Evolutionary conservation across 2,329 filamentous ascomycete species (phyloP), one percentile per base, ranked within the genome.

Genomic region (Pseudogymnoascus sp.): DNA sequence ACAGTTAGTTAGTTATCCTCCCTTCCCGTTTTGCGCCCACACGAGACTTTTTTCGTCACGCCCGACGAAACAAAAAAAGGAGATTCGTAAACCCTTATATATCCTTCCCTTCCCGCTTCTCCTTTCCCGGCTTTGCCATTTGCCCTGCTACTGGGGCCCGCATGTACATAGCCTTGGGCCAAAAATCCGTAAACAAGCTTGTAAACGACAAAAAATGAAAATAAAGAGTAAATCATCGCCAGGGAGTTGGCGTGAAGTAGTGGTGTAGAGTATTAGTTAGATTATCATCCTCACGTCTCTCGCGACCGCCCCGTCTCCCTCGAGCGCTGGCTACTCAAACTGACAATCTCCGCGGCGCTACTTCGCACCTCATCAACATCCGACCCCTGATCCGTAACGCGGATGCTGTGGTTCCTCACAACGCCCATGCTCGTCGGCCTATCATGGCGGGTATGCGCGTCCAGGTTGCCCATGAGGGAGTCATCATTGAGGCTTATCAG

Each of bases 381-480:
- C 3, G 18, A 21, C 15, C 18, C 35, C 10, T 25, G 55, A 37
- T 59, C 55, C 15, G 55, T 59, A 6, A 59, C 31, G 12, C 31
- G 82, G 63, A 85, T 80, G 62, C 75, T 82, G 61, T 84, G 82
- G 35, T 85, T 82, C 62, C 80, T 76, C 21, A 87, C 85, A 61
- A 77, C 77, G 18, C 84, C 84, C 61, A 81, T 79, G 61, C 77
- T 84, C 1, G 81, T 79, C 6, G 81, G 79, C 35, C 79, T 75
- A 58, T 83, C 80, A 21, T 79, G 77, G 15, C 69, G 64, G 18
- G 69, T 68, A 45, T 73, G 73, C 37, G 70, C 21, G 13, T 59
- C 15, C 31, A 59, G 55, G 9, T 10, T 27, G 7, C 33, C 52
- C 55, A 59, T 6, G 15, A 36, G 12, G n/a, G 55, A 59, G 55